Conservation (phyloP, 129 eudicot species). For the Escallonia herrerae region DNA sequence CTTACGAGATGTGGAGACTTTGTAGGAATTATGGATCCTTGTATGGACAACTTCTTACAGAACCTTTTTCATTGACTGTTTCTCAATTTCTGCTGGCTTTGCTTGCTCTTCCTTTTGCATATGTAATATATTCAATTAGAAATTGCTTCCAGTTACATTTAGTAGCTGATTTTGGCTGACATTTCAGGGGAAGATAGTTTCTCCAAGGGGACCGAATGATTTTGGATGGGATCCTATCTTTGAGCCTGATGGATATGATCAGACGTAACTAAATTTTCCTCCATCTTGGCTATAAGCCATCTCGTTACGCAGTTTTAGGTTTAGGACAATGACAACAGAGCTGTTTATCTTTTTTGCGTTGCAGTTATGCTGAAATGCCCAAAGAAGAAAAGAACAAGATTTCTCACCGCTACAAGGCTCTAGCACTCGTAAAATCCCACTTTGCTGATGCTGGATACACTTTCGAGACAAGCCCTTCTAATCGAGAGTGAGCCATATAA, state of each 20-base stretch:
- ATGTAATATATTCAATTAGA: too few species aligned
- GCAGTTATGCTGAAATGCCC: conserved; percentile 86
- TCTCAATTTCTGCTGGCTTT: too few species aligned
- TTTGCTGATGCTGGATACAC: conserved; percentile 64
- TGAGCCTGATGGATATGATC: conserved; percentile 87
- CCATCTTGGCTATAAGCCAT: background rate
- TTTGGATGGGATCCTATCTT: conserved; percentile 97
- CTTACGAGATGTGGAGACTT: too few species aligned
- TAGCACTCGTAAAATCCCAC: conserved; percentile 76
- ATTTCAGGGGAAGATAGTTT: conserved; percentile 82
- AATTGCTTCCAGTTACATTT: too few species aligned
- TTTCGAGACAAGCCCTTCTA: conserved; percentile 23
- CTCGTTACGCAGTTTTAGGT: background rate
- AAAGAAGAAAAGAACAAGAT: conserved; percentile 92
- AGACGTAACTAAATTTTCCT: conserved; percentile 39
- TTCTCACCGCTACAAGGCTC: conserved; percentile 79
- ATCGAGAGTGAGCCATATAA: background rate
- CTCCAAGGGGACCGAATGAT: conserved; percentile 88
- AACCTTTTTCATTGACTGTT: too few species aligned
- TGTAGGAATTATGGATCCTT: too few species aligned
- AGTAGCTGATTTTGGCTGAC: background rate
- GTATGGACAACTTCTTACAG: too few species aligned
- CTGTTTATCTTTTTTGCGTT: conserved; percentile 9
- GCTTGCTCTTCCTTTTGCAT: too few species aligned
- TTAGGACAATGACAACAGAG: background rate